Percentiles rank a stretch among this genome's conserved stretches.
Evolutionary conservation across 1,284 basidiomycete genomes (phyloP).

Genomic region (Leccinum variabile): DNA sequence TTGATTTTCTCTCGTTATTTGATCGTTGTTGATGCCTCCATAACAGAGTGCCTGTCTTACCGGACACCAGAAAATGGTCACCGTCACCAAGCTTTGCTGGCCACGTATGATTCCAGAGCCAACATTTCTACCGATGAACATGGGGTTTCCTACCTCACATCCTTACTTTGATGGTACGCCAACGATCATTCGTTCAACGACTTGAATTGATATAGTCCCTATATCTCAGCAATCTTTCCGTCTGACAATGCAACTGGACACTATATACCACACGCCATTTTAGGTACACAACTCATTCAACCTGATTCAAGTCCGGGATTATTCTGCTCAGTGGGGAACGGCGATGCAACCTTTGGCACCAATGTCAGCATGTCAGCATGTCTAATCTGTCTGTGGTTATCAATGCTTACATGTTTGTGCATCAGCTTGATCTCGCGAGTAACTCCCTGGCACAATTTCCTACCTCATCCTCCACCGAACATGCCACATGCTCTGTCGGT

Average conservation of each 20-base stretch:
- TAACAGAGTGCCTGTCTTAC: not conserved
- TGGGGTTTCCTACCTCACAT: not conserved
- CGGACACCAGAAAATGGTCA: slow-evolving; percentile 4
- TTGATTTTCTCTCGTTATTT: too few species aligned
- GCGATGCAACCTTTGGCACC: not conserved
- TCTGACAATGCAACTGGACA: not conserved
- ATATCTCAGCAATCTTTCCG: not conserved
- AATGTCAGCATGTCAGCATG: not conserved
- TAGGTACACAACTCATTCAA: not conserved
- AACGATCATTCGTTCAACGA: not conserved
- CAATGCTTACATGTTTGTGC: not conserved
- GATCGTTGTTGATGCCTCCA: not conserved
- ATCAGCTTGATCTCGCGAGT: not conserved
- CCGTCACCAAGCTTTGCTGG: not conserved
- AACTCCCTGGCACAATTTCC: not conserved
- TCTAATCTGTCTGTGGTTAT: not conserved
- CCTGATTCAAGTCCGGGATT: not conserved
- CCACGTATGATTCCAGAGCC: not conserved
- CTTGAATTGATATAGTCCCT: not conserved
- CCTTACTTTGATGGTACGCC: slow-evolving; percentile 1
- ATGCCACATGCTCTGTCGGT: too few species aligned
- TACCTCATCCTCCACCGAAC: not conserved
- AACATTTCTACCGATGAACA: not conserved
- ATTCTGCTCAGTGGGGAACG: not conserved
- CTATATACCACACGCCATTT: not conserved